These are phyloP conservation scores for Straminergon stramineum DNA, from an alignment of 225 moss, liverwort and hornwort species.

Conservation along the genomic window DNA sequence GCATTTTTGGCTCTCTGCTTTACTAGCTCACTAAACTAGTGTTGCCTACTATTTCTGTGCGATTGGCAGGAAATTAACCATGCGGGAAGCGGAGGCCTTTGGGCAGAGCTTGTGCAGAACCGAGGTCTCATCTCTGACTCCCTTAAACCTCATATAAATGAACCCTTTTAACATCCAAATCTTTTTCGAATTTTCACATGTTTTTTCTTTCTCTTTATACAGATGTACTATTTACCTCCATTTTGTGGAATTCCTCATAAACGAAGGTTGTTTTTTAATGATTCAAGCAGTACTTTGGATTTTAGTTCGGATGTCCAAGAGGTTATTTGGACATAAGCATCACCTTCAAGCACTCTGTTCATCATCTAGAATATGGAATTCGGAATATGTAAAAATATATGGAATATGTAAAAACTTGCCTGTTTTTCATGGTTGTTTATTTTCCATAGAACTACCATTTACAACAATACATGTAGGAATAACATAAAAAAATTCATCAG, in stretches of 20 bases:
- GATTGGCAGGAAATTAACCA: conserved; percentile 82
- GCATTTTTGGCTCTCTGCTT: background rate
- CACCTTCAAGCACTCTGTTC: background rate
- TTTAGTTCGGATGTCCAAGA: background rate
- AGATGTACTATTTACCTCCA: too few species aligned
- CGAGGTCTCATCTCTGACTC: conserved; percentile 35
- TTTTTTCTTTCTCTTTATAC: background rate
- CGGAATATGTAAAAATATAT: too few species aligned
- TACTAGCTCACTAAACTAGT: background rate
- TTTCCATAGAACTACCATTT: background rate
- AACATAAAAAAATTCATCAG: too few species aligned
- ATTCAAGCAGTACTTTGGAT: background rate
- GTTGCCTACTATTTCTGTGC: background rate
- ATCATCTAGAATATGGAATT: background rate
- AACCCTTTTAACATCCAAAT: background rate
- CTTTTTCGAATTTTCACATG: background rate
- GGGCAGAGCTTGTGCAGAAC: conserved; percentile 89
- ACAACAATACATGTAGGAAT: too few species aligned
- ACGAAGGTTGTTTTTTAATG: background rate
- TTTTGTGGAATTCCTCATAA: background rate
- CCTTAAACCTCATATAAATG: background rate
- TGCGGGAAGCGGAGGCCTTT: conserved; percentile 81
- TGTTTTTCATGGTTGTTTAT: background rate
- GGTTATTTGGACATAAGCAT: background rate
- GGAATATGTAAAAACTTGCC: too few species aligned